Base-by-base conservation (phyloP, 805 yeast species). In the Tetrapisispora fleetii region DNA sequence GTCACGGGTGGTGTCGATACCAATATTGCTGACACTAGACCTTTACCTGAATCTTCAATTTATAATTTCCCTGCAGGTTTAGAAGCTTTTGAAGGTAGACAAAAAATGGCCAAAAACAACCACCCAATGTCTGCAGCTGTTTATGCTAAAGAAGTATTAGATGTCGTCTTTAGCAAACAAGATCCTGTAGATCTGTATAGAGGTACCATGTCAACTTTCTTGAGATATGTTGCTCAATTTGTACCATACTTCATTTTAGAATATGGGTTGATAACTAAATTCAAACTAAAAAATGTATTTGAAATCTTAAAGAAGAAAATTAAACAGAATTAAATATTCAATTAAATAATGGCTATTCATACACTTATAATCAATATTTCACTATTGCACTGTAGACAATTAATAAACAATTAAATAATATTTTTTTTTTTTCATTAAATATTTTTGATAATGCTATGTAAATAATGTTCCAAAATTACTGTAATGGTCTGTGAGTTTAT, bases 1-100 rank as follows among this genome's bases (percentile, higher is more conserved):
- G 65, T 83, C 38, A 85, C 93, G 9, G 95, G 95, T 30, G 91
- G 85, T 36, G 93, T 85, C 30, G 67, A 68, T 21, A 83, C 93
- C 0, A 72, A 80, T 49, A 83, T 85, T 55, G 85, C 80, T 0
- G 91, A 85, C 55, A 76, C 69, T 2, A 71, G 87, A 54, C 74
- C 78, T 0, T 61, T 83, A 35, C 83, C 85, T 3, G 63, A 63
- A n/a, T 64, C 59, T 24, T 82, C 90, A 0, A 58, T 78, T 41
- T 83, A 71, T 58, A 69, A 75, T 50, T 66, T 64, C 40, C 75
- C 76, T 3, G 84, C 75, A 45, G 79, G 80, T 47, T 59, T 62
- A 21, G 69, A 66, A 21, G 76, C 82, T 0, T 67, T 82, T 50
- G 67, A 60, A 22, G 65, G 60, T 38, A 72, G 91, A 62, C 75